Base-by-base conservation (phyloP, 306 rosid genomes). In the Cucurbita maxima region DNA sequence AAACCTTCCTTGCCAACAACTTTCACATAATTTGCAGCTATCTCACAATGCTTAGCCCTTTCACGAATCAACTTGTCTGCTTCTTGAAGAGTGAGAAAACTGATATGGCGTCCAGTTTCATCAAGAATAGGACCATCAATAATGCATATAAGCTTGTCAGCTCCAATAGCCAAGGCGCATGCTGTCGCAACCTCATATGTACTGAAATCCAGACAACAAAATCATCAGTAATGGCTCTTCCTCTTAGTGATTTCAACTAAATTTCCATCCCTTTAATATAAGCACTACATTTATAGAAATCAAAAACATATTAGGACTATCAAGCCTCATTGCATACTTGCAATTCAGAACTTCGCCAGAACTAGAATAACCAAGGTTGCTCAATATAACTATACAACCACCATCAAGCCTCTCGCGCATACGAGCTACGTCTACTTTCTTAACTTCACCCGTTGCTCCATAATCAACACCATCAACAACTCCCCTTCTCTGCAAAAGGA, bases 391-490 rank as follows among this genome's bases (percentile, higher is more conserved):
- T 61, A 91, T 79, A 85, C 92, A 94, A 64, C 96, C 99, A 76
- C 86, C 91, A 83, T 94, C 92, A 76, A 94, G 99, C 81, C 97
- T 89, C 88, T 94, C 95, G 41, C 92, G 88, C 96, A 94, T 89
- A 58, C 97, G 92, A 64, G 79, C 60, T 57, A 84, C 90, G 25
- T 91, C 96, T 36, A 94, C 90, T 77, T 86, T 94, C 84, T 94
- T 94, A 78, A 94, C 91, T 82, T 94, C 97, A 76, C 99, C 99
- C n/a, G 99, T 94, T 77, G 91, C 84, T 67, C 99, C 97, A 82
- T 84, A 94, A 83, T 94, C 99, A 72, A 91, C 83, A 76, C 99
- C 97, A 13, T 80, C 85, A 73, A 89, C 86, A 58, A 94, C 97
- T 76, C 99, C 99, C 80, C 86, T 85, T 85, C 92, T 91, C 99